These are phyloP conservation scores for Teratosphaeria gauchensis DNA, from an alignment of 2,329 filamentous ascomycete genomes.

Conservation along the genomic window DNA sequence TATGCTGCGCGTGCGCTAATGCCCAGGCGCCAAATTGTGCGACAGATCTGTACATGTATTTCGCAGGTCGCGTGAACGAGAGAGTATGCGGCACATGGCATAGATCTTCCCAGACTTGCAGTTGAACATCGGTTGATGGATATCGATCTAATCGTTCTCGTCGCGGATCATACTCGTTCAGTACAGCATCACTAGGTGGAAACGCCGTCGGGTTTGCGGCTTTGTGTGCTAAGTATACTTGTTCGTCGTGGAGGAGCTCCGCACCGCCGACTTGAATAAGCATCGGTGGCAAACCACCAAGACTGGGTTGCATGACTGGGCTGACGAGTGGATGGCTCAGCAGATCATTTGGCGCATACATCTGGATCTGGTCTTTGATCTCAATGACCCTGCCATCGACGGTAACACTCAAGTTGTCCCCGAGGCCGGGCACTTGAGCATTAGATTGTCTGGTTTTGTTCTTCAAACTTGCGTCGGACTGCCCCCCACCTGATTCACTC, in stretches of 20 bases:
- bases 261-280: conserved; percentile 76
- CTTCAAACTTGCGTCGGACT: conserved; percentile 8
- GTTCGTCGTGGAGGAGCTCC: conserved; percentile 84
- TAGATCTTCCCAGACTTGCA: conserved; percentile 92
- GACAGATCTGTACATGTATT: conserved; percentile 87
- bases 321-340: conserved; percentile 83
- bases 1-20: conserved; percentile 70
- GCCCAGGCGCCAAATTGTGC: conserved; percentile 93
- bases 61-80: conserved; percentile 93
- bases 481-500: conserved; percentile 3
- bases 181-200: conserved; percentile 53
- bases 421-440: conserved; percentile 16
- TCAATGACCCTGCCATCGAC: conserved; percentile 62
- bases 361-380: conserved; percentile 86
- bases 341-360: conserved; percentile 75
- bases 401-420: conserved; percentile 48
- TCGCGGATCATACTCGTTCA: conserved; percentile 54
- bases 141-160: conserved; percentile 51
- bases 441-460: conserved; percentile 1
- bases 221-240: conserved; percentile 91
- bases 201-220: conserved; percentile 75
- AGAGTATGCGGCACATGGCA: conserved; percentile 88
- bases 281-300: conserved; percentile 82
- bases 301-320: conserved; percentile 73
- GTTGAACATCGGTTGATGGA: conserved; percentile 77